Conservation (phyloP, 2,329 filamentous ascomycete genomes). For the Stemphylium vesicarium region DNA sequence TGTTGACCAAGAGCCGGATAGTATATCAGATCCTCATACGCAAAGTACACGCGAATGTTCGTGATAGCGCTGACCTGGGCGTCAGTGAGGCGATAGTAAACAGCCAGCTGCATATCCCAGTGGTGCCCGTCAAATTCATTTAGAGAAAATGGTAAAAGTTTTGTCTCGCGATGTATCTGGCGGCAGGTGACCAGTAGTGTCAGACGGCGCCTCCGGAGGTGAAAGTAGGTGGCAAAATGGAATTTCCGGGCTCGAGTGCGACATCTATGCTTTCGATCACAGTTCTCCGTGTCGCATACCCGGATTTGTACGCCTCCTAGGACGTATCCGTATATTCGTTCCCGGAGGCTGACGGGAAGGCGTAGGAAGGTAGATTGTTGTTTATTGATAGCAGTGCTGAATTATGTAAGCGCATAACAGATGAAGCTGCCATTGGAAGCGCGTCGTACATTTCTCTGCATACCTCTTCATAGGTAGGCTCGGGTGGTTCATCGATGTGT, state of each 20-base stretch:
- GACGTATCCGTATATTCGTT: constrained; percentile 1
- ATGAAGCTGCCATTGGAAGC: neutral
- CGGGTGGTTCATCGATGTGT: neutral
- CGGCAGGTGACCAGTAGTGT: neutral
- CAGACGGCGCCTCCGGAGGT: constrained; percentile 1
- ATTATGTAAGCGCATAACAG: neutral
- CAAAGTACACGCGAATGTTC: neutral
- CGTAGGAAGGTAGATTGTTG: constrained; percentile 1
- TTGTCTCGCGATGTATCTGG: neutral
- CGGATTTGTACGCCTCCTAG: constrained; percentile 4
- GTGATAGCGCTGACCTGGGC: constrained; percentile 7
- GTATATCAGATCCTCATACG: neutral
- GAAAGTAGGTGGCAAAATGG: constrained; percentile 3
- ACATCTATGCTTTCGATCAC: constrained; percentile 1
- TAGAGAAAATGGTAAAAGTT: neutral
- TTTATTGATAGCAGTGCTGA: neutral
- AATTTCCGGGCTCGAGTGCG: neutral
- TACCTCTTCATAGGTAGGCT: neutral
- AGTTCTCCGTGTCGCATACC: neutral
- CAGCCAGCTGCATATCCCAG: constrained; percentile 7
- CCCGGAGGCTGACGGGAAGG: neutral
- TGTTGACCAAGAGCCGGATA: neutral
- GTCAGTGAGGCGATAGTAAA: constrained; percentile 4
- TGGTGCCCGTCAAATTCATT: constrained; percentile 4
- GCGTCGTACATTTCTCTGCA: too few relatives aligned